Conservation (phyloP, 805 yeast genomes). For the Pichia pseudocactophila region DNA sequence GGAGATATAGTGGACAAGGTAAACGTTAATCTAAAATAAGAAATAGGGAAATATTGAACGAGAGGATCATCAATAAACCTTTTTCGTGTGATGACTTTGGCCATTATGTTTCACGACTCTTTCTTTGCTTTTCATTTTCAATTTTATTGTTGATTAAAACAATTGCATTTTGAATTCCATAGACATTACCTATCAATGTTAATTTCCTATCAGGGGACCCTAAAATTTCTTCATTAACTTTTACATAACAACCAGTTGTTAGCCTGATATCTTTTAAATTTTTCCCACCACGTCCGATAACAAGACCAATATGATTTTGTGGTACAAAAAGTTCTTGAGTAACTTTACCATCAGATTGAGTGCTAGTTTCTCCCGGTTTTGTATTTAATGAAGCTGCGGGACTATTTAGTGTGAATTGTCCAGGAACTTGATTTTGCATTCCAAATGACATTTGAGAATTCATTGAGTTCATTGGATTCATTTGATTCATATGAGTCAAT, state of each 20-base stretch:
- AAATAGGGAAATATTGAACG: neutral
- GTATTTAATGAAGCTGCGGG: conserved; percentile 8
- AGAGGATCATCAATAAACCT: too few relatives aligned
- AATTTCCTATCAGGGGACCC: conserved; percentile 54
- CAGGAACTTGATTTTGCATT: neutral
- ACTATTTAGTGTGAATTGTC: neutral
- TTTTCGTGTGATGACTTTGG: neutral
- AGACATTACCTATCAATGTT: conserved; percentile 57
- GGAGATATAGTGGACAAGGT: conserved; percentile 1
- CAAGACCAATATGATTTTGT: conserved; percentile 68
- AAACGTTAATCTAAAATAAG: neutral
- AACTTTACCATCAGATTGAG: conserved; percentile 36
- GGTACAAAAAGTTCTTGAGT: conserved; percentile 71
- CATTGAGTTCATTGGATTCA: conserved; percentile 9
- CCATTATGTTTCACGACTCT: conserved; percentile 18
- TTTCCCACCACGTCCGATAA: conserved; percentile 82
- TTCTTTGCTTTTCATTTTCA: conserved; percentile 45
- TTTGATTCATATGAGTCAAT: conserved; percentile 16
- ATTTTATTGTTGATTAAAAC: conserved; percentile 64
- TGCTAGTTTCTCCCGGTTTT: conserved; percentile 11
- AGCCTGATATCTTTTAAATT: conserved; percentile 71
- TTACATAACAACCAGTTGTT: conserved; percentile 65
- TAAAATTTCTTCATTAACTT: conserved; percentile 51
- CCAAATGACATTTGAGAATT: conserved; percentile 6
- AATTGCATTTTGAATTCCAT: conserved; percentile 65